phyloP scores from a whole-genome alignment of 192 early-diverging fungal genomes.

The Gryganskiella cystojenkinii region DNA sequence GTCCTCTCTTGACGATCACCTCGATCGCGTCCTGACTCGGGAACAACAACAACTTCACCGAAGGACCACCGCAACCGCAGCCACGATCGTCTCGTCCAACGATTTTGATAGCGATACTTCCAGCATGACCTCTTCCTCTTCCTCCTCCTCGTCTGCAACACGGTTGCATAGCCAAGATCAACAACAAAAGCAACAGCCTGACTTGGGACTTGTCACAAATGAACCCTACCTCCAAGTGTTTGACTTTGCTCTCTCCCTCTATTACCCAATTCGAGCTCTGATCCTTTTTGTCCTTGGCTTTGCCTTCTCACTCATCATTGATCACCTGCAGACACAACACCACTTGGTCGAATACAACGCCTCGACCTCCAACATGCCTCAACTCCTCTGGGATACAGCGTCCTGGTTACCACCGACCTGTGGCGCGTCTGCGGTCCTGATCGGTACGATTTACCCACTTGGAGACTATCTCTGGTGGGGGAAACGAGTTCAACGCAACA shows the following conservation, averaged over 20 bases:
- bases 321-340: conserved; percentile 70
- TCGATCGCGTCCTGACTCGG: background rate
- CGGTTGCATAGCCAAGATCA: background rate
- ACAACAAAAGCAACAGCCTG: background rate
- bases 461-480: conserved; percentile 61
- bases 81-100: too few species aligned
- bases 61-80: too few species aligned
- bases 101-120: too few species aligned
- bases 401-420: conserved; percentile 72
- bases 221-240: conserved; percentile 45
- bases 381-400: conserved; percentile 65
- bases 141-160: background rate
- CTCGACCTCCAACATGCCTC: conserved; percentile 33
- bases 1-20: background rate
- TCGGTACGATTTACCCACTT: conserved; percentile 70
- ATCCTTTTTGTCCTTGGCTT: conserved; percentile 72
- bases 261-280: conserved; percentile 62
- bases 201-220: conserved; percentile 1
- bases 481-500: conserved; percentile 45
- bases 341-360: conserved; percentile 64
- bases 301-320: conserved; percentile 70
- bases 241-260: conserved; percentile 43
- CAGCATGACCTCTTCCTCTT: background rate
- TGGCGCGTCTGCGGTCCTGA: conserved; percentile 64
- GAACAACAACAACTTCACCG: background rate